Conservation (phyloP, 345 rosid species). For the Ricinus communis region DNA sequence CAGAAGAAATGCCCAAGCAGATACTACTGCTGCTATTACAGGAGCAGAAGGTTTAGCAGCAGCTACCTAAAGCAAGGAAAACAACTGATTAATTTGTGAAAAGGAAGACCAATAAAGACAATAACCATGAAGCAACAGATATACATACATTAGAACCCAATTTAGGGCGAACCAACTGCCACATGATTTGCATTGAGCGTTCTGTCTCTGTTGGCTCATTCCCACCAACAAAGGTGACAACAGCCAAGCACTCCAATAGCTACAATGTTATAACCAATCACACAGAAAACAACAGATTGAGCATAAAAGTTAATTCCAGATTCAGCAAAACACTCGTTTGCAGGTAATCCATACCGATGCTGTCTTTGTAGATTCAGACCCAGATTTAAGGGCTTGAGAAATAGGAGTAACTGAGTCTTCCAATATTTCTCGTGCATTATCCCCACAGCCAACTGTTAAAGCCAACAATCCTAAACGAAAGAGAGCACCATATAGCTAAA, state of each 20-base stretch:
- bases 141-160: constrained; percentile 73
- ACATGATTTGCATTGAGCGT: constrained; percentile 76
- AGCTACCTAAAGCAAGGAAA: constrained; percentile 52
- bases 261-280: constrained; percentile 23
- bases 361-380: constrained; percentile 48
- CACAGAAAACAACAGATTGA: neutral
- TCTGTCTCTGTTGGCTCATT: constrained; percentile 69
- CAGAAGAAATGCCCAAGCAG: constrained; percentile 92
- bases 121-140: neutral
- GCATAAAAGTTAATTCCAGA: neutral
- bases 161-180: constrained; percentile 90
- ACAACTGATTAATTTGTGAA: neutral
- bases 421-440: constrained; percentile 59
- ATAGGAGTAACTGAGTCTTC: constrained; percentile 62
- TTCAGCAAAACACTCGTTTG: neutral
- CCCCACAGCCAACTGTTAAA: constrained; percentile 70
- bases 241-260: constrained; percentile 82
- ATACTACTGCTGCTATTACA: constrained; percentile 65
- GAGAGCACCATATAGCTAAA: neutral
- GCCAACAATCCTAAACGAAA: constrained; percentile 69
- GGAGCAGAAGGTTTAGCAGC: constrained; percentile 56
- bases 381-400: constrained; percentile 68
- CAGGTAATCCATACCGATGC: constrained; percentile 44
- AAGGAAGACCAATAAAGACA: neutral
- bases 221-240: constrained; percentile 79